Percentiles rank a stretch among this genome's conserved stretches.
Conservation (phyloP, 768 basidiomycete genomes). For the Rhizopogon rudus region DNA sequence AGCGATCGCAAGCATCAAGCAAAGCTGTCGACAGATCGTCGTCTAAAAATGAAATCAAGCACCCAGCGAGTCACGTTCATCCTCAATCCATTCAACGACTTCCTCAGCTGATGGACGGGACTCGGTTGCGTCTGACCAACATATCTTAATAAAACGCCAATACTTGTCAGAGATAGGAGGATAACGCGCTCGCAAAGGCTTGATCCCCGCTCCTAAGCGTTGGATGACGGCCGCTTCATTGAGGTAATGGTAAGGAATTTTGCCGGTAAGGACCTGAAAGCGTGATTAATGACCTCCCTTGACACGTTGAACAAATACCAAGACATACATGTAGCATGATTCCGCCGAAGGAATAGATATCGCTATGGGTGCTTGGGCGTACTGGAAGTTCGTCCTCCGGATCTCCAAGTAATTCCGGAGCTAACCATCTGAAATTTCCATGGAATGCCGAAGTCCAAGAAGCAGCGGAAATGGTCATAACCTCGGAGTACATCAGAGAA, state of each 20-base stretch:
- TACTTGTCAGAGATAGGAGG: constrained; percentile 31
- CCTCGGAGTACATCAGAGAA: too few species aligned
- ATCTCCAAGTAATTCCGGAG: too few species aligned
- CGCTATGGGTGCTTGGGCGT: constrained; percentile 18
- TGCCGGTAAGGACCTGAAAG: constrained; percentile 1
- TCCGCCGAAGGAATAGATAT: constrained; percentile 42
- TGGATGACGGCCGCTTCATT: constrained; percentile 13
- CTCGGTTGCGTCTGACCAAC: constrained; percentile 29
- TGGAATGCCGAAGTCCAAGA: too few species aligned
- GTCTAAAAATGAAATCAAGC: too few species aligned
- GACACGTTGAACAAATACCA: too few species aligned
- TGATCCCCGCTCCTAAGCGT: constrained; percentile 8
- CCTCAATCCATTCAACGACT: neutral
- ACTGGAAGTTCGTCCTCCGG: neutral
- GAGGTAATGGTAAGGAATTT: constrained; percentile 16
- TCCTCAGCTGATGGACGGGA: neutral
- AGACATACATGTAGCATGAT: constrained; percentile 19
- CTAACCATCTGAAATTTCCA: too few species aligned
- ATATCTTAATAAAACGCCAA: constrained; percentile 36
- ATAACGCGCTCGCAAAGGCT: constrained; percentile 12
- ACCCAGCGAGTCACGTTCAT: neutral
- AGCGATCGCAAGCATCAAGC: too few species aligned
- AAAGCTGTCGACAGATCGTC: too few species aligned
- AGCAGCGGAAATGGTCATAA: too few species aligned
- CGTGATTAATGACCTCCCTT: constrained; percentile 4